Conservation (phyloP, 805 yeast species). For the Zygotorulaspora danielsina region DNA sequence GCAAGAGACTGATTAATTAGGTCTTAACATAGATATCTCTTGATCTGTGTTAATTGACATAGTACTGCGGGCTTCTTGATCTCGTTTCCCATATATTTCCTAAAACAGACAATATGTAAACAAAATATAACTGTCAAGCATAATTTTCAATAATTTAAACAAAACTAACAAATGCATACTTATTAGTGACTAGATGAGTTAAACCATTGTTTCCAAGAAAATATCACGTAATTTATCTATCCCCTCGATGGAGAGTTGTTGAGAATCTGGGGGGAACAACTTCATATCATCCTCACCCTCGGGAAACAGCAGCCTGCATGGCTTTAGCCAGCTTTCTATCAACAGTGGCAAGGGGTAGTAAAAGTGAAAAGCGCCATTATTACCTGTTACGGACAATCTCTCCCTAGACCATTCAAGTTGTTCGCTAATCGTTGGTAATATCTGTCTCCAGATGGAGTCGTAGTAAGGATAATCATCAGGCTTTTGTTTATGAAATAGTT, state of each 20-base stretch:
- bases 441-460: conserved; percentile 21
- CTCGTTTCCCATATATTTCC: conserved; percentile 9
- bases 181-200: not conserved
- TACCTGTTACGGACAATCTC: conserved; percentile 16
- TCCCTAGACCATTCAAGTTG: conserved; percentile 19
- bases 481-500: conserved; percentile 7
- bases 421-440: conserved; percentile 18
- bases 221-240: conserved; percentile 10
- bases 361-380: conserved; percentile 20
- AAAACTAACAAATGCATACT: too few relatives aligned
- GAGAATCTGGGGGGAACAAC: conserved; percentile 15
- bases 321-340: conserved; percentile 15
- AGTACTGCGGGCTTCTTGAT: not conserved
- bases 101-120: conserved; percentile 8
- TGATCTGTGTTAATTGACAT: too few relatives aligned
- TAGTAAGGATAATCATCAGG: conserved; percentile 18
- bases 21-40: too few relatives aligned
- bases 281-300: conserved; percentile 6
- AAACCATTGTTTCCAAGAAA: conserved; percentile 10
- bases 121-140: too few relatives aligned
- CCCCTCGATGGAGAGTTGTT: conserved; percentile 12
- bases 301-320: conserved; percentile 13
- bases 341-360: conserved; percentile 17
- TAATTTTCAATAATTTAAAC: not conserved
- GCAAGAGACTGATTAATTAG: too few relatives aligned